Conservation (phyloP, 345 rosid species). For the Brassica incana region DNA sequence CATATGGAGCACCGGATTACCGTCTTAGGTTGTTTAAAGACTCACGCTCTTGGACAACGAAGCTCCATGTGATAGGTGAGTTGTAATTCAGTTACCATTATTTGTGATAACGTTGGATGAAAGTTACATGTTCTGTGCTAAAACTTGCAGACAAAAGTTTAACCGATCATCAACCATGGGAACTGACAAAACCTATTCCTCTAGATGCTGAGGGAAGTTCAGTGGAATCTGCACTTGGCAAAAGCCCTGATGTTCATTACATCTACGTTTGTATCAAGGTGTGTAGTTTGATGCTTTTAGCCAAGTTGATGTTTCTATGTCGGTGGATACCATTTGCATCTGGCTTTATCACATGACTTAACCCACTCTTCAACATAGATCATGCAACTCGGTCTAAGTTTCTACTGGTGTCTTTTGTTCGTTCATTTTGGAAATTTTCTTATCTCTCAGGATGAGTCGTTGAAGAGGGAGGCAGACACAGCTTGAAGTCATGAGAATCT, state of each 20-base stretch:
- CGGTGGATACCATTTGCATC: conserved; percentile 5
- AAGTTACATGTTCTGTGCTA: not conserved
- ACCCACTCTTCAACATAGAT: not conserved
- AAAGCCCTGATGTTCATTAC: conserved; percentile 73
- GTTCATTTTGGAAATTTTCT: not conserved
- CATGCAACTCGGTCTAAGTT: not conserved
- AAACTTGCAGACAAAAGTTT: conserved; percentile 56
- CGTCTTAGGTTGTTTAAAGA: conserved; percentile 60
- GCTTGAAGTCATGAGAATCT: not conserved
- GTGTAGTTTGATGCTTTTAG: not conserved
- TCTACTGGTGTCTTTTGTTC: not conserved
- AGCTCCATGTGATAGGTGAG: conserved; percentile 73
- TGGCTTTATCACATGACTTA: not conserved
- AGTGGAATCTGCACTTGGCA: conserved; percentile 61
- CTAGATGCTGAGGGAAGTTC: conserved; percentile 57
- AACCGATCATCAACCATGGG: conserved; percentile 54
- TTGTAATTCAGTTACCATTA: not conserved
- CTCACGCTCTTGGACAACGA: conserved; percentile 55
- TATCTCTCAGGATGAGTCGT: not conserved
- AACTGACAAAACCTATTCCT: conserved; percentile 61
- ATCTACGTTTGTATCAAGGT: conserved; percentile 73
- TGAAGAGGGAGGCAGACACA: not conserved
- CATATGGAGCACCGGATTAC: conserved; percentile 86
- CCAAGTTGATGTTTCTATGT: conserved; percentile 4
- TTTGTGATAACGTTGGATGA: not conserved